Conservation (phyloP, 2,329 filamentous ascomycete genomes). For the Penicillium sp. region DNA sequence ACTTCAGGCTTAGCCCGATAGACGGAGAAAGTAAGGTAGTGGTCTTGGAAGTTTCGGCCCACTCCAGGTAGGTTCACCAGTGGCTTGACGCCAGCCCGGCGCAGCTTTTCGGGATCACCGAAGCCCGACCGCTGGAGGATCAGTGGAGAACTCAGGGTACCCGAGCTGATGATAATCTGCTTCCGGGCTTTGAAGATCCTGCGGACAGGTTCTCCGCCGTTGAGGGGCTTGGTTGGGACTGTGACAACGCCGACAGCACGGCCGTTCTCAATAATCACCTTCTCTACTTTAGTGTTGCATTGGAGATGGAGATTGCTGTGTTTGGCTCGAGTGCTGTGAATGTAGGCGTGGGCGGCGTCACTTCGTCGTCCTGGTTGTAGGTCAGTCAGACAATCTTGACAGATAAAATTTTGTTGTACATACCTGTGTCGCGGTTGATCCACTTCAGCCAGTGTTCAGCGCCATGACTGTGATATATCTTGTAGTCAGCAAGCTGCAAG, state of each 20-base stretch:
- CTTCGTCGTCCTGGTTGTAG: conserved; percentile 65
- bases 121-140: conserved; percentile 75
- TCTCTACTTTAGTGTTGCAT: conserved; percentile 75
- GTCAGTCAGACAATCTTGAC: conserved; percentile 10
- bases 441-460: conserved; percentile 84
- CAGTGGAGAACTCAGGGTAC: conserved; percentile 70
- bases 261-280: conserved; percentile 71
- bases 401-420: neutral
- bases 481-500: neutral
- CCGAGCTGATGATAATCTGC: conserved; percentile 71
- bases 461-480: conserved; percentile 50
- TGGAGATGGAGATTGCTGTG: conserved; percentile 70
- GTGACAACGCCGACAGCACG: conserved; percentile 70
- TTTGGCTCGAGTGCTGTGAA: conserved; percentile 71
- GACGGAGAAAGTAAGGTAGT: conserved; percentile 69
- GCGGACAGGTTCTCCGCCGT: conserved; percentile 52
- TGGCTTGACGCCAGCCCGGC: conserved; percentile 65
- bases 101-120: conserved; percentile 70
- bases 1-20: conserved; percentile 72
- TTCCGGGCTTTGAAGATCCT: conserved; percentile 67
- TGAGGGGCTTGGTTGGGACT: conserved; percentile 67
- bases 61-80: conserved; percentile 71
- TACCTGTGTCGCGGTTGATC: conserved; percentile 67
- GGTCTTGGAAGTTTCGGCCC: conserved; percentile 74
- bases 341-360: conserved; percentile 74